These are phyloP conservation scores for Diplodia scrobiculata DNA, from an alignment of 2,329 filamentous ascomycete genomes.

Conservation along the genomic window DNA sequence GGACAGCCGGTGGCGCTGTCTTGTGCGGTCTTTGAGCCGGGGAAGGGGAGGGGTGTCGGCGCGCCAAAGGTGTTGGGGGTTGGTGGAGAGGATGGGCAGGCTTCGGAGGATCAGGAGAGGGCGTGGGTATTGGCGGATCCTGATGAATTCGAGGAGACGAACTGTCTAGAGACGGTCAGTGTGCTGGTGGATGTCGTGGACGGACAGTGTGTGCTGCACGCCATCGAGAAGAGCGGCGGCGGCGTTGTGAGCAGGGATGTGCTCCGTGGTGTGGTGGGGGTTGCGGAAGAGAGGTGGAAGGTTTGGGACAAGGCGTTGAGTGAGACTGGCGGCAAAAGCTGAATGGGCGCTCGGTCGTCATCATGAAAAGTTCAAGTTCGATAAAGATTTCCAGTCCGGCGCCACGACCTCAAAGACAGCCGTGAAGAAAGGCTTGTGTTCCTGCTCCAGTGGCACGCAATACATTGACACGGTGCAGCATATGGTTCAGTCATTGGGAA, in stretches of 20 bases:
- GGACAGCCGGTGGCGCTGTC: conserved; percentile 75
- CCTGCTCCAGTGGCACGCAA: neutral
- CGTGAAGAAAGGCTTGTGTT: neutral
- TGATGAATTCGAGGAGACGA: conserved; percentile 82
- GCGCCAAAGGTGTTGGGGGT: conserved; percentile 33
- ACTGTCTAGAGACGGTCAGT: conserved; percentile 81
- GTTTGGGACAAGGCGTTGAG: conserved; percentile 50
- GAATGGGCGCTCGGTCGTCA: neutral
- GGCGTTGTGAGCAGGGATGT: conserved; percentile 65
- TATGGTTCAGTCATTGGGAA: neutral
- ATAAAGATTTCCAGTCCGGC: neutral
- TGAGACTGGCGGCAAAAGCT: neutral
- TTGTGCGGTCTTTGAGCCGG: conserved; percentile 68
- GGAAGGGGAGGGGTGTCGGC: conserved; percentile 29
- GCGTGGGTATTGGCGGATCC: conserved; percentile 82
- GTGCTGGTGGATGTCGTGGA: conserved; percentile 67
- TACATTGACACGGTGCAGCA: neutral
- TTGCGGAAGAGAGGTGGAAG: conserved; percentile 66
- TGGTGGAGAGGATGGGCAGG: conserved; percentile 44
- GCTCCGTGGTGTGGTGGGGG: conserved; percentile 61
- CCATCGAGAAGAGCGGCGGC: conserved; percentile 80
- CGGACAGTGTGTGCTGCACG: conserved; percentile 73
- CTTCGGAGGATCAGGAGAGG: conserved; percentile 38
- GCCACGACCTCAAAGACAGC: neutral
- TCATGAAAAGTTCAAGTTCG: neutral